These are phyloP conservation scores for Neonectria magnoliae DNA, from an alignment of 2,329 filamentous ascomycete genomes.

Conservation along the genomic window DNA sequence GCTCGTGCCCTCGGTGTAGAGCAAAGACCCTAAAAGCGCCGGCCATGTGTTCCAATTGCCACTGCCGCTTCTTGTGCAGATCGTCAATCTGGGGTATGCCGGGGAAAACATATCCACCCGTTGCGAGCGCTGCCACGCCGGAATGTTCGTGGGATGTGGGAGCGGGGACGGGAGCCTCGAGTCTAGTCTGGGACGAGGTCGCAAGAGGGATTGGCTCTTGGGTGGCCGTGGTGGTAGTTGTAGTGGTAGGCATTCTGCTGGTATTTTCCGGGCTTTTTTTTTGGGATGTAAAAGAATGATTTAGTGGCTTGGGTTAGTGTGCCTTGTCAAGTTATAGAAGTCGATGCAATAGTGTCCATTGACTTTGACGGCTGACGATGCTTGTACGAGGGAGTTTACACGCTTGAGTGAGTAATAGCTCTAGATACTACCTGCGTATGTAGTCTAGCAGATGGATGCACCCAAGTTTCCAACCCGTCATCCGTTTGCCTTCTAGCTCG, in stretches of 20 bases:
- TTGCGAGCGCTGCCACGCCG: conserved; percentile 5
- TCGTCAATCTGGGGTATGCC: conserved; percentile 65
- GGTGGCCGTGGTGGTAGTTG: background rate
- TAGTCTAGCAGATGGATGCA: no score
- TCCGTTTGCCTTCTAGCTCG: background rate
- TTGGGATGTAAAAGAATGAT: background rate
- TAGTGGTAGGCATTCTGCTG: background rate
- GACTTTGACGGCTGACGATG: background rate
- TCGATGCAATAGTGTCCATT: background rate
- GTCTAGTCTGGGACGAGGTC: background rate
- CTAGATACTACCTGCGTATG: no score
- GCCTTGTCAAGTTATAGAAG: background rate
- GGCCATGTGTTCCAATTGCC: conserved; percentile 51
- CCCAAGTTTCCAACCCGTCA: background rate
- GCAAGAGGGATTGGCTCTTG: background rate
- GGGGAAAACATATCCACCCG: conserved; percentile 44
- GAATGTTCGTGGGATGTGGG: background rate
- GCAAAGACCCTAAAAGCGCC: conserved; percentile 57
- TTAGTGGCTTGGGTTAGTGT: background rate
- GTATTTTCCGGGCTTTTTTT: background rate
- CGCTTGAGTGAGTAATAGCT: background rate
- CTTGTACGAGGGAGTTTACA: background rate
- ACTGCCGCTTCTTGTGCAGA: conserved; percentile 49
- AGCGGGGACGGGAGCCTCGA: background rate
- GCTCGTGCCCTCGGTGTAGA: conserved; percentile 67